These are phyloP conservation scores for Puccinia sorghi DNA, from an alignment of 1,284 basidiomycete species.

Conservation along the genomic window DNA sequence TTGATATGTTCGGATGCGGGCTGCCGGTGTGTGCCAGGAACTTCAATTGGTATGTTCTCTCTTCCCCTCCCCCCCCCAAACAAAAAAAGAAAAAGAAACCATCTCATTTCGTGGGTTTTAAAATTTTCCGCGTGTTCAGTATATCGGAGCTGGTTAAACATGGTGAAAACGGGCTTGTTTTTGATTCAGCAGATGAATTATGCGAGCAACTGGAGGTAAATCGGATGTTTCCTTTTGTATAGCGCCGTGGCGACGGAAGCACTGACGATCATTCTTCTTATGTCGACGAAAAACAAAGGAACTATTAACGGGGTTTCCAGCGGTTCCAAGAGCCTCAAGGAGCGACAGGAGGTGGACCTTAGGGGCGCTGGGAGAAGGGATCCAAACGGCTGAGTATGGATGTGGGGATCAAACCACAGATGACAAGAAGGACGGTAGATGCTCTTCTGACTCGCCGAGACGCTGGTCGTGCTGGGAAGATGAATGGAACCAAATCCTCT, in stretches of 20 bases:
- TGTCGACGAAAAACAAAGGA: neutral
- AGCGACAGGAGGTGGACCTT: slow-evolving; percentile 1
- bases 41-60: slow-evolving; percentile 72
- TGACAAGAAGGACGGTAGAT: neutral
- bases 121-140: slow-evolving; percentile 60
- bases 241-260: too few relatives aligned
- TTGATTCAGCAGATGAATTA: slow-evolving; percentile 70
- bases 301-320: slow-evolving; percentile 21
- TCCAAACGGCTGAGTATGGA: slow-evolving; percentile 27
- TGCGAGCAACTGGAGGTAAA: slow-evolving; percentile 72
- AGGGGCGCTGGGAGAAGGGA: slow-evolving; percentile 1
- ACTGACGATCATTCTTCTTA: neutral
- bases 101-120: slow-evolving; percentile 26
- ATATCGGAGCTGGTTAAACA: slow-evolving; percentile 82
- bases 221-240: slow-evolving; percentile 31
- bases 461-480: slow-evolving; percentile 42
- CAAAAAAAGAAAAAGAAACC: neutral
- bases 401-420: neutral
- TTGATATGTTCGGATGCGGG: slow-evolving; percentile 98
- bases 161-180: slow-evolving; percentile 77
- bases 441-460: neutral
- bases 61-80: neutral
- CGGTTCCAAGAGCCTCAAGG: neutral
- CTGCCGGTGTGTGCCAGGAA: slow-evolving; percentile 87
- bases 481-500: slow-evolving; percentile 28